Conservation (phyloP, 768 basidiomycete species). For the Coprinopsis cinerea region DNA sequence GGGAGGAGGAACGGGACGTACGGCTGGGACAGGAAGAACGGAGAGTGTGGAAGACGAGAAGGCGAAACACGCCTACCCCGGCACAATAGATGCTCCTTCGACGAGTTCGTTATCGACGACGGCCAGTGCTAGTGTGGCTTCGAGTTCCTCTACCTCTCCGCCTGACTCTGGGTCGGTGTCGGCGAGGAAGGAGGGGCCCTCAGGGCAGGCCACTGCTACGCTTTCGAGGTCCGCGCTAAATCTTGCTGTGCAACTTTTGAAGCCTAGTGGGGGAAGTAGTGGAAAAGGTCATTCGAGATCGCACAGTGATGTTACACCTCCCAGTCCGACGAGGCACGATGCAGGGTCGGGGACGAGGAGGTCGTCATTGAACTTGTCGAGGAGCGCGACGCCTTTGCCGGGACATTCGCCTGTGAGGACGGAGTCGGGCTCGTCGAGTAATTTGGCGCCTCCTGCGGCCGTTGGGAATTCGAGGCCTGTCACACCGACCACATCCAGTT, state of each 20-base stretch:
- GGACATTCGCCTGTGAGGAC: slow-evolving; percentile 2
- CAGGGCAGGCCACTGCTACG: not conserved
- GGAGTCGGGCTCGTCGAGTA: not conserved
- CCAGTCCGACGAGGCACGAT: slow-evolving; percentile 5
- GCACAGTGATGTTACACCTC: slow-evolving; percentile 28
- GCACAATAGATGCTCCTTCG: too few species aligned
- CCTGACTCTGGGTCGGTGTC: too few species aligned
- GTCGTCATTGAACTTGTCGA: slow-evolving; percentile 29
- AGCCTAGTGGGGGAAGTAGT: slow-evolving; percentile 20
- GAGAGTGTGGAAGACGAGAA: slow-evolving; percentile 16
- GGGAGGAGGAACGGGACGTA: slow-evolving; percentile 18
- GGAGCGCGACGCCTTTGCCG: slow-evolving; percentile 22
- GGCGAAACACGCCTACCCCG: too few species aligned
- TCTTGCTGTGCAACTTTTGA: slow-evolving; percentile 38
- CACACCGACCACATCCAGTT: slow-evolving; percentile 4
- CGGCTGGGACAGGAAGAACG: slow-evolving; percentile 6
- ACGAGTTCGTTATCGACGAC: too few species aligned
- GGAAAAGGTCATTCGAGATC: slow-evolving; percentile 32
- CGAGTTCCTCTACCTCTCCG: too few species aligned
- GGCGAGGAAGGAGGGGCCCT: too few species aligned
- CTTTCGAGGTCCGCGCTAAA: slow-evolving; percentile 33
- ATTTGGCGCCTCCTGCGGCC: slow-evolving; percentile 8
- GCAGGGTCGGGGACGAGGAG: slow-evolving; percentile 14
- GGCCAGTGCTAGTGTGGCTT: slow-evolving; percentile 13
- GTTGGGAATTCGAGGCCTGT: slow-evolving; percentile 4